Evolutionary conservation across 768 basidiomycete species (phyloP), one percentile per base, ranked within the genome.

Genomic region (Lenzites betulinus): DNA sequence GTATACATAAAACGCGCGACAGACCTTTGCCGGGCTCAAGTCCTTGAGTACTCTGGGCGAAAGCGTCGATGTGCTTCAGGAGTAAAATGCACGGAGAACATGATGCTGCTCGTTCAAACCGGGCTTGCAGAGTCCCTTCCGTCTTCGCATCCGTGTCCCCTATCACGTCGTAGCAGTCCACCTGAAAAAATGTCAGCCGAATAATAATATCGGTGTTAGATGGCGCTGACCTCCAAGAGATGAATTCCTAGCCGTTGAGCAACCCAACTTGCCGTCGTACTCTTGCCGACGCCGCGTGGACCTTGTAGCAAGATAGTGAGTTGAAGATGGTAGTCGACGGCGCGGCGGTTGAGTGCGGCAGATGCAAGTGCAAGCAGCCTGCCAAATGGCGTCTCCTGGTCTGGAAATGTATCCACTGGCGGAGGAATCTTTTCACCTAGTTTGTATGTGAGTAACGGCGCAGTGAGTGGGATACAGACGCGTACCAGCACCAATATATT

Each of bases 11-110:
- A 38, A 39, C n/a, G 33, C 42, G n/a, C 36, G 23, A 43, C 70
- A 26, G 58, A 88, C 89, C 89, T 79, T 86, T 87, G 2, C 83
- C 85, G 25, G 82, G 77, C 65, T 90, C 87, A 18, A 80, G 68
- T 1, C 78, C 74, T 67, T 93, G 90, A 0, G 83, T 85, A 7
- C 83, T 86, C 67, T 89, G 82, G 6, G 81, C 80, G 18, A 98
- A 74, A 7, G 92, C 96, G 63, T 97, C 92, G 13, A 91, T 72
- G 64, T 94, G 87, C 22, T 89, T 81, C 38, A 99, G 73, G 1
- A 97, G 74, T 20, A 98, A 74, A 41, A 98, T 76, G 68, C 93
- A 97, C 0, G 97, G 97, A 0, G 92, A 85, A 69, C 90, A 93
- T 3, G 80, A 74, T 16, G 80, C 76, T 1, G 93, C 94, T 72